Base-by-base conservation (phyloP, 2,329 filamentous ascomycete genomes). In the Xylaria digitata region DNA sequence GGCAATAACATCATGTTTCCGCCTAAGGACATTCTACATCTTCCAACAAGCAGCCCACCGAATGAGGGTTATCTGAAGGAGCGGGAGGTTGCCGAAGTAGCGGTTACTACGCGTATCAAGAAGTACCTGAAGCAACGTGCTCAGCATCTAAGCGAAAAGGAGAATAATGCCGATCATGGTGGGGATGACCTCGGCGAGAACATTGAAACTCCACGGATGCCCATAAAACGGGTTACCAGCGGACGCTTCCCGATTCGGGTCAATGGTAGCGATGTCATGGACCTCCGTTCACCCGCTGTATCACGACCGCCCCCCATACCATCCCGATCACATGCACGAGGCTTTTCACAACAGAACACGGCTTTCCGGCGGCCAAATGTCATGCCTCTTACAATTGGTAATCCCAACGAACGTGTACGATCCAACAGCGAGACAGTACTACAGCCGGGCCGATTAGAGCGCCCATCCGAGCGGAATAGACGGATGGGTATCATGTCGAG, bases 1-100 rank as follows among this genome's bases (percentile, higher is more conserved):
- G 93, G 93, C 52, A 97, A 97, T 73, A 92, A 92, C 8, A 87
- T 97, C 65, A 87, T 86, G 65, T 95, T 95, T 73, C 94, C 94
- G 3, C 90, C 92, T 17, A 88, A 86, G 72, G 89, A 91, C 71
- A 84, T 91, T 15, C 78, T 93, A 30, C 88, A 90, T 72, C 81
- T 87, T 11, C 85, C 86, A 73, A 82, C 84, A 19, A 80, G 80
- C 46, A 88, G 82, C 55, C 85, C 86, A 19, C 83, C 86, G 1
- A 86, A 87, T 71, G 86, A 88, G 43, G 82, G 82, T 1, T 79
- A 82, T 15, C 72, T 83, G 49, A 87, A 88, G 68, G 90, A 92
- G 72, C 87, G 83, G 63, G 90, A 92, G 73, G 85, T 89, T 34
- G 86, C 85, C 15, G 87, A 90, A 66, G 83, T 89, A 8, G 81